These are phyloP conservation scores for Arthrobotrys pseudoclavata DNA, from an alignment of 2,329 filamentous ascomycete genomes.

Conservation along the genomic window DNA sequence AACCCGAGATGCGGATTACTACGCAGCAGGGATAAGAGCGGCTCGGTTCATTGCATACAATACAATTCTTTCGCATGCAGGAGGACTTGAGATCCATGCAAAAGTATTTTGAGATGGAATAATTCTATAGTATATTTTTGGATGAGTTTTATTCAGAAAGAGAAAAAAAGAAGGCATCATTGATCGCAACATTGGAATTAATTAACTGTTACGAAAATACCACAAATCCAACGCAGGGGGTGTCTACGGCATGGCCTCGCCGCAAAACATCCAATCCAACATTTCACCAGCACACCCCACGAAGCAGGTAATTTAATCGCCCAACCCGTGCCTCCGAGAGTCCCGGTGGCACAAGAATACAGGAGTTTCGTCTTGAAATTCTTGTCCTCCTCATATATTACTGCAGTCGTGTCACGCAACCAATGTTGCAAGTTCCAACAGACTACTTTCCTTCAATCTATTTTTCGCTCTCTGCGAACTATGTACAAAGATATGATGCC, in stretches of 20 bases:
- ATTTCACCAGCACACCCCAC: background rate
- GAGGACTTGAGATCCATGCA: background rate
- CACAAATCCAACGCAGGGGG: constrained; percentile 14
- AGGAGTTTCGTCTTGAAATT: background rate
- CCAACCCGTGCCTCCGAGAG: constrained; percentile 3
- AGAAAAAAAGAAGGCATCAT: background rate
- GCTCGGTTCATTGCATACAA: constrained; percentile 6
- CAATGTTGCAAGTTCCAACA: constrained; percentile 8
- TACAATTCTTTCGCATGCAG: background rate
- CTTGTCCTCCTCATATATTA: background rate
- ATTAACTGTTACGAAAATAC: constrained; percentile 3
- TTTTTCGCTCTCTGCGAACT: background rate
- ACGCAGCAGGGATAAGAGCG: background rate
- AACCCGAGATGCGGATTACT: background rate
- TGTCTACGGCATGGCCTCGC: background rate
- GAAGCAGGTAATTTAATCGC: constrained; percentile 9
- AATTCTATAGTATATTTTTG: background rate
- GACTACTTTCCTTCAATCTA: background rate
- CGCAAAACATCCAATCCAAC: constrained; percentile 17
- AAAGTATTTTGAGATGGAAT: background rate
- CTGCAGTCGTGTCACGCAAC: constrained; percentile 2
- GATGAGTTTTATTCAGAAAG: no score
- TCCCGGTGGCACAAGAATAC: background rate
- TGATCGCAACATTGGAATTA: background rate
- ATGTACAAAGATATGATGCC: background rate